A percentile compares a stretch with the other conserved stretches of the same genome.
Conservation (phyloP, 345 rosid genomes). For the Linum usitatissimum region DNA sequence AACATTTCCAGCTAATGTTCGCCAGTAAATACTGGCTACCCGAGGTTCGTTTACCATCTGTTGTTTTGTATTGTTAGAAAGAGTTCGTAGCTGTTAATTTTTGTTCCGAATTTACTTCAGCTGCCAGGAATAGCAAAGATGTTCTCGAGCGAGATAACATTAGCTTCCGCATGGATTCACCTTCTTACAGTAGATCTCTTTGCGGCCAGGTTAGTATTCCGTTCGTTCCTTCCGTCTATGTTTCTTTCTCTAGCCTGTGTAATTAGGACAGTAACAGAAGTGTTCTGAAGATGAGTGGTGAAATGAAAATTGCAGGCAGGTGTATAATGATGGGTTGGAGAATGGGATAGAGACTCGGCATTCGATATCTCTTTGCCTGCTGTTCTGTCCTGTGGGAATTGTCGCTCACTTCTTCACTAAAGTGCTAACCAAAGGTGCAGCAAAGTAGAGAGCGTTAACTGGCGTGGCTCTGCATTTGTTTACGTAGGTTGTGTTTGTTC, state of each 20-base stretch:
- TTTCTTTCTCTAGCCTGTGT: neutral
- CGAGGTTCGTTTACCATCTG: conserved; percentile 37
- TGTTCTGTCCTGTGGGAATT: conserved; percentile 79
- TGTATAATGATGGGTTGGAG: conserved; percentile 64
- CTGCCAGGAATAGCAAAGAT: conserved; percentile 72
- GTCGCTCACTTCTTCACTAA: conserved; percentile 56
- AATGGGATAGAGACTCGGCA: conserved; percentile 82
- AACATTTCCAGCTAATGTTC: conserved; percentile 52
- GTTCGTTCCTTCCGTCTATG: neutral
- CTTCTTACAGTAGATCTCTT: conserved; percentile 74
- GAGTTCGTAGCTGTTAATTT: neutral
- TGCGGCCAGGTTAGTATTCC: conserved; percentile 58
- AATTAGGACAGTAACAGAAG: too few species aligned
- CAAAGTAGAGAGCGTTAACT: neutral
- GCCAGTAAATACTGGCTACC: conserved; percentile 71
- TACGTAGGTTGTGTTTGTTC: too few species aligned
- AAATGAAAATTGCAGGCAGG: conserved; percentile 43
- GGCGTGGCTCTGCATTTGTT: too few species aligned
- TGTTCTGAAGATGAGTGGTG: neutral
- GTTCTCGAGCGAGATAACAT: conserved; percentile 75
- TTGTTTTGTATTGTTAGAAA: too few species aligned
- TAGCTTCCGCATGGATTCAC: conserved; percentile 98
- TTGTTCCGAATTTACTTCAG: conserved; percentile 20
- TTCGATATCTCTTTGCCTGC: conserved; percentile 77
- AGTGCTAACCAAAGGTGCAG: conserved; percentile 34